Evolutionary conservation across 345 rosid genomes (phyloP).

Genomic region (Raphanus sativus): DNA sequence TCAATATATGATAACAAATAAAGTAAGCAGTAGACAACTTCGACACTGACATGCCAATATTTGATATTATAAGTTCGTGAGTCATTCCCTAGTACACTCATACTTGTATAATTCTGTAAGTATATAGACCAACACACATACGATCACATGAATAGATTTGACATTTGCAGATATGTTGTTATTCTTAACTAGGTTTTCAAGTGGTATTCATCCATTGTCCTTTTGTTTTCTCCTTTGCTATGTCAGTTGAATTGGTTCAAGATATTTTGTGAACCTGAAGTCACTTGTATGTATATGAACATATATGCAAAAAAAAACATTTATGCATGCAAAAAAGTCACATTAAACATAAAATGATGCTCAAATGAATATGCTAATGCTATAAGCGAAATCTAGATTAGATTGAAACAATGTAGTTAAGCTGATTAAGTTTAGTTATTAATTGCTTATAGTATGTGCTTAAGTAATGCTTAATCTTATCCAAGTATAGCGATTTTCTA

Average conservation of each 20-base stretch:
- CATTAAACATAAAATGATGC: background rate
- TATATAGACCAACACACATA: conserved; percentile 25
- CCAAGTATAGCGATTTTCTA: background rate
- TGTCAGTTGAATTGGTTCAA: conserved; percentile 4
- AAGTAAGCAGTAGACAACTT: conserved; percentile 26
- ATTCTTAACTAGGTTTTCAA: conserved; percentile 27
- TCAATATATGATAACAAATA: background rate
- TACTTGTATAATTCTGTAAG: conserved; percentile 27
- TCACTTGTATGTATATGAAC: conserved; percentile 1
- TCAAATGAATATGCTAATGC: background rate
- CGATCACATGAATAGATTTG: conserved; percentile 13
- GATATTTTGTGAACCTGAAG: background rate
- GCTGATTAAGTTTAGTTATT: background rate
- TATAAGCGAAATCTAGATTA: background rate
- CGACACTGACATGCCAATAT: conserved; percentile 30
- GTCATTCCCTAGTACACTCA: conserved; percentile 17
- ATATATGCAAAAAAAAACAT: too few relatives aligned
- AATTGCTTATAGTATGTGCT: background rate
- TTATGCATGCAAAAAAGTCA: background rate
- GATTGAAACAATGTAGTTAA: background rate
- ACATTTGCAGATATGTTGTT: conserved; percentile 22
- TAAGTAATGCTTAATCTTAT: conserved; percentile 1
- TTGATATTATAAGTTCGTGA: conserved; percentile 35
- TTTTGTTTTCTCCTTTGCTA: conserved; percentile 31
- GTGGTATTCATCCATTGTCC: conserved; percentile 4